phyloP scores from a whole-genome alignment of 495 filamentous ascomycete species.

The Penicillium dipodomyicola region DNA sequence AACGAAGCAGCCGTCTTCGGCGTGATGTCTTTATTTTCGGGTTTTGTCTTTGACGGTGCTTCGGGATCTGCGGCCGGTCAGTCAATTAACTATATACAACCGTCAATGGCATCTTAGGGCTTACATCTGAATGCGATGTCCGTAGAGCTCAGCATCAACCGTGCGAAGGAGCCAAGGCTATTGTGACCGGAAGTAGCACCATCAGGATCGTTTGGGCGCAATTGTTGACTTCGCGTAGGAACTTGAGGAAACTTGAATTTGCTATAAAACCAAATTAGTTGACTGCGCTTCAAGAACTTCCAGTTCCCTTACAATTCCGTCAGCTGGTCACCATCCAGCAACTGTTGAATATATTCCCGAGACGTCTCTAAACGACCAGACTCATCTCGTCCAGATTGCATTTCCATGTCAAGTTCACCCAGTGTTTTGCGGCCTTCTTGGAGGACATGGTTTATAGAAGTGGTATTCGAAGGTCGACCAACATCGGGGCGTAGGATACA shows the following conservation, averaged over 20 bases:
- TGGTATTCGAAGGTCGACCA: constrained; percentile 42
- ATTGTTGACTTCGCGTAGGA: constrained; percentile 22
- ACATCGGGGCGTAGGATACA: constrained; percentile 43
- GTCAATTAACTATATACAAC: constrained; percentile 5
- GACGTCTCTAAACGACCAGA: constrained; percentile 45
- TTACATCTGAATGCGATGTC: constrained; percentile 56
- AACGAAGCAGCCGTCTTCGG: constrained; percentile 18
- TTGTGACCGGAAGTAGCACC: constrained; percentile 23
- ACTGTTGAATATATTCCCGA: constrained; percentile 65
- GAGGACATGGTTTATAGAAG: constrained; percentile 46
- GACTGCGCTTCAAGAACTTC: background rate
- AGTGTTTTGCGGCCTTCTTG: constrained; percentile 45
- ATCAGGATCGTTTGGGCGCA: constrained; percentile 20
- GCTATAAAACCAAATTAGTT: constrained; percentile 41
- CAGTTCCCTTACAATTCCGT: constrained; percentile 64
- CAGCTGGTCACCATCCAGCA: constrained; percentile 63
- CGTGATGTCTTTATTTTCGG: constrained; percentile 20
- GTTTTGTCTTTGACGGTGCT: constrained; percentile 23
- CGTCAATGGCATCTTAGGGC: constrained; percentile 15
- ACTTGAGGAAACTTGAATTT: constrained; percentile 61
- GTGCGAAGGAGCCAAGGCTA: constrained; percentile 55
- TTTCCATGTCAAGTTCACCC: constrained; percentile 41
- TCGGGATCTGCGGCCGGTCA: constrained; percentile 41
- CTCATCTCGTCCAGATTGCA: constrained; percentile 37
- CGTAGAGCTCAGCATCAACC: constrained; percentile 56